A percentile compares a stretch with the other conserved stretches of the same genome.
Evolutionary conservation across 2,329 filamentous ascomycete species (phyloP).

Genomic region (Sporothrix brunneoviolacea): DNA sequence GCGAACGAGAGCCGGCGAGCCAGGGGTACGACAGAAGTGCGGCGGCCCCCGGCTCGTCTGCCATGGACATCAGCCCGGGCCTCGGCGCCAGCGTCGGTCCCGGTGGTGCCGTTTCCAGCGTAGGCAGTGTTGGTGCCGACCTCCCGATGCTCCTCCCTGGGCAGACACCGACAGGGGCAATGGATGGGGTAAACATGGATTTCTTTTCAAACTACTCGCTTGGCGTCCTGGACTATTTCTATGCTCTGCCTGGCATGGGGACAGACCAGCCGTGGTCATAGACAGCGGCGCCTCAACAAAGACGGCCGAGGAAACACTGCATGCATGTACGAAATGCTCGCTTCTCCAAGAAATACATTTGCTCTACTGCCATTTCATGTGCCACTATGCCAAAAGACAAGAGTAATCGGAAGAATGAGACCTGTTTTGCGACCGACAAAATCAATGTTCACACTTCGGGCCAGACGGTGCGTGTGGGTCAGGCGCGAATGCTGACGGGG

Average conservation of each 20-base stretch:
- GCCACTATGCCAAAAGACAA: too few relatives aligned
- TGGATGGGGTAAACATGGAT: not conserved
- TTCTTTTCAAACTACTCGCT: not conserved
- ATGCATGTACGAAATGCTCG: too few relatives aligned
- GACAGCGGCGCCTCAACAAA: not conserved
- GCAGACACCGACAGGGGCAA: not conserved
- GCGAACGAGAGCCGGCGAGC: not conserved
- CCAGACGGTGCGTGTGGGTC: too few relatives aligned
- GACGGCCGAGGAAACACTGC: not conserved
- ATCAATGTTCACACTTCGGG: too few relatives aligned
- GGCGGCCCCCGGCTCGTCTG: too few relatives aligned
- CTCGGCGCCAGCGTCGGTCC: not conserved
- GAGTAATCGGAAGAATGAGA: too few relatives aligned
- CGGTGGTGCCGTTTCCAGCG: not conserved
- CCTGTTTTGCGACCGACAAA: too few relatives aligned
- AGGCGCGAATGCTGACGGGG: too few relatives aligned
- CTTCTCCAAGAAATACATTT: too few relatives aligned
- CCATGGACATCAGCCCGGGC: too few relatives aligned
- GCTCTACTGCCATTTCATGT: too few relatives aligned
- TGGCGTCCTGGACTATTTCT: slow-evolving; percentile 1
- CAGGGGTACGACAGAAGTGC: too few relatives aligned
- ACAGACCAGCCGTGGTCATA: not conserved
- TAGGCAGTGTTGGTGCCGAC: not conserved
- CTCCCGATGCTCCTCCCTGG: not conserved
- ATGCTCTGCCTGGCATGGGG: not conserved